These are phyloP conservation scores for Mimosa pudica DNA, from an alignment of 306 rosid species.

Conservation along the genomic window DNA sequence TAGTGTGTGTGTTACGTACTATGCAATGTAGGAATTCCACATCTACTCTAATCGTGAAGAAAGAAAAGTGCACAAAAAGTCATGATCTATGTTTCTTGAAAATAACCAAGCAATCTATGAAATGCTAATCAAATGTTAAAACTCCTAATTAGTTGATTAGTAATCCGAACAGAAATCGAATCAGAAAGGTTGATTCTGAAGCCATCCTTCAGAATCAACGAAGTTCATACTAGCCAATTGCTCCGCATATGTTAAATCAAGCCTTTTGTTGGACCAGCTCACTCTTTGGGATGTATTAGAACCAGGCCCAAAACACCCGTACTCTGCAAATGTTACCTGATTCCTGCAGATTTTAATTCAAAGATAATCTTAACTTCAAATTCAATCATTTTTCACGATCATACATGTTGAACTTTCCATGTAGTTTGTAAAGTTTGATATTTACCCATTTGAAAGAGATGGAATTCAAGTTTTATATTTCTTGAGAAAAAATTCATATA, in stretches of 20 bases:
- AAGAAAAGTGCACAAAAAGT: not conserved
- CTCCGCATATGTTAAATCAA: conserved; percentile 30
- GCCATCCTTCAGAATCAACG: conserved; percentile 63
- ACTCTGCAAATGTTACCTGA: conserved; percentile 53
- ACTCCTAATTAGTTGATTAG: not conserved
- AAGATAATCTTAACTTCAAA: not conserved
- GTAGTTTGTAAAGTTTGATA: not conserved
- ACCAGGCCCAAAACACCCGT: conserved; percentile 61
- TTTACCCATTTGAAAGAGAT: no score
- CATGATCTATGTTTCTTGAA: not conserved
- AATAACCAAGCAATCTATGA: not conserved
- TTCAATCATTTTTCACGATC: not conserved
- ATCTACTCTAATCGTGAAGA: no score
- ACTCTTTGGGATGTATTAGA: conserved; percentile 49
- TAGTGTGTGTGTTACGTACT: no score
- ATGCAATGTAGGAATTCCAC: no score
- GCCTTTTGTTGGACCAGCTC: conserved; percentile 49
- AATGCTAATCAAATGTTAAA: not conserved
- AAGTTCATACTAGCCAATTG: conserved; percentile 38
- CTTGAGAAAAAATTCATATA: not conserved
- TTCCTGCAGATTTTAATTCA: conserved; percentile 34
- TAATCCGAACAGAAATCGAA: not conserved
- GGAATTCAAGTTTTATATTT: no score
- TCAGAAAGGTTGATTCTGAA: conserved; percentile 40
- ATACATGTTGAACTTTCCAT: not conserved